A percentile compares a stretch with the other conserved stretches of the same genome.
Conservation (phyloP, 768 basidiomycete genomes). For the Baorangia bicolor region DNA sequence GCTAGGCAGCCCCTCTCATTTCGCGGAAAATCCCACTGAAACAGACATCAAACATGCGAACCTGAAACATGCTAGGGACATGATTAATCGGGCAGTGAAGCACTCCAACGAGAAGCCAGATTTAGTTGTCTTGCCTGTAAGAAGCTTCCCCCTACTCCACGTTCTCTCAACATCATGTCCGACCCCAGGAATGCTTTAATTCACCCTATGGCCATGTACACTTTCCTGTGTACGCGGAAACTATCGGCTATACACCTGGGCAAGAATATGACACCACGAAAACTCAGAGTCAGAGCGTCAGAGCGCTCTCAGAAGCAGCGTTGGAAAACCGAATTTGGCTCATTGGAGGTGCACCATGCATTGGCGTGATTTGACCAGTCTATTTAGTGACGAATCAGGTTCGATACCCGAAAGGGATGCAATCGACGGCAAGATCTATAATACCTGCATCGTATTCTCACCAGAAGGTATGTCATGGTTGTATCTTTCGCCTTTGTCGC, state of each 20-base stretch:
- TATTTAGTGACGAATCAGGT: slow-evolving; percentile 46
- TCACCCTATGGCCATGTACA: slow-evolving; percentile 78
- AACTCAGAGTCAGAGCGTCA: slow-evolving; percentile 72
- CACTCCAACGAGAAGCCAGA: slow-evolving; percentile 55
- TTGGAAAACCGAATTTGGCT: slow-evolving; percentile 81
- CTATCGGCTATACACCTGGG: slow-evolving; percentile 61
- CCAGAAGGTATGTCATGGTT: slow-evolving; percentile 53
- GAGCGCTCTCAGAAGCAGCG: slow-evolving; percentile 77
- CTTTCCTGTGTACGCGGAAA: slow-evolving; percentile 84
- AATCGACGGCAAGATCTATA: slow-evolving; percentile 71
- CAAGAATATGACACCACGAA: slow-evolving; percentile 54
- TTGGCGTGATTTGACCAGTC: neutral
- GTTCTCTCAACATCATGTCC: neutral
- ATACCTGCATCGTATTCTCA: slow-evolving; percentile 90
- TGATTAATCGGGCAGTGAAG: slow-evolving; percentile 69
- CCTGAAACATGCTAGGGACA: slow-evolving; percentile 76
- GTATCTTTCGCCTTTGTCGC: neutral
- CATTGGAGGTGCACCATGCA: slow-evolving; percentile 71
- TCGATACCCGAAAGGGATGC: slow-evolving; percentile 87
- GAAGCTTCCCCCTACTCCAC: slow-evolving; percentile 20
- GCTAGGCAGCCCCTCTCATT: slow-evolving; percentile 67
- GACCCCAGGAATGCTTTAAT: slow-evolving; percentile 78
- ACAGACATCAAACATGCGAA: slow-evolving; percentile 62
- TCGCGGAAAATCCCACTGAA: slow-evolving; percentile 29
- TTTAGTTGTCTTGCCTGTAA: slow-evolving; percentile 80